These are phyloP conservation scores for Ganoderma lingzhi DNA, from an alignment of 1,284 basidiomycete genomes.

Conservation along the genomic window DNA sequence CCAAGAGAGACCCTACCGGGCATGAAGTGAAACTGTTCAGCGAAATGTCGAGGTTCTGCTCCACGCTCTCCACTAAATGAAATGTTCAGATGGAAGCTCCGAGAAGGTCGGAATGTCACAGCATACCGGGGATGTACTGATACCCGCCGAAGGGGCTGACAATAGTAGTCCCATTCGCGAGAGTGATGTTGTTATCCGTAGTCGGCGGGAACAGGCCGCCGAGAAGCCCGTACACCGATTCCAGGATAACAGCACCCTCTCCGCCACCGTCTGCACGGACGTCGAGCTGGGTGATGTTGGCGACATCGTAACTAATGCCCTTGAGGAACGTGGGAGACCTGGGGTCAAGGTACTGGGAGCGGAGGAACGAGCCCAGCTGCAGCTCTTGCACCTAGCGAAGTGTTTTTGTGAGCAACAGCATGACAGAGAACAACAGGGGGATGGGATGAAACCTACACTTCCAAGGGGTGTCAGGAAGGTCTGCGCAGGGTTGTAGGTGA, in stretches of 20 bases:
- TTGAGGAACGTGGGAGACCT: conserved; percentile 42
- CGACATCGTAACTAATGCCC: conserved; percentile 40
- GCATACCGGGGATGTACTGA: conserved; percentile 34
- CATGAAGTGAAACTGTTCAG: conserved; percentile 54
- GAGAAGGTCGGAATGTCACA: background rate
- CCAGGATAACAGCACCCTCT: conserved; percentile 46
- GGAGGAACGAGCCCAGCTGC: conserved; percentile 49
- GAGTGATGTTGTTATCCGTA: conserved; percentile 39
- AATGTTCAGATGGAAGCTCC: background rate
- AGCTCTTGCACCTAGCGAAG: conserved; percentile 45
- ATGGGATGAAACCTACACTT: conserved; percentile 16
- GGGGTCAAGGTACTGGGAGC: conserved; percentile 46
- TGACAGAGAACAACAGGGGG: conserved; percentile 35
- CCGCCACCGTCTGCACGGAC: conserved; percentile 36
- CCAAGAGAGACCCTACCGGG: conserved; percentile 34
- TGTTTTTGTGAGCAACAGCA: conserved; percentile 39
- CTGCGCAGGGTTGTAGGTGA: conserved; percentile 47
- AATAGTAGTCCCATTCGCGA: conserved; percentile 52
- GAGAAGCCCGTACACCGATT: conserved; percentile 37
- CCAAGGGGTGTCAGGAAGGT: conserved; percentile 40
- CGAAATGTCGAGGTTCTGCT: conserved; percentile 48
- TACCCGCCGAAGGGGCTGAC: conserved; percentile 23
- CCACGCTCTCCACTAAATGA: conserved; percentile 45
- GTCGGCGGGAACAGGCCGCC: conserved; percentile 48
- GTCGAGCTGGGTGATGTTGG: conserved; percentile 32